Conservation (phyloP, 2,329 filamentous ascomycete genomes). For the Dothideomycetidae sp. region DNA sequence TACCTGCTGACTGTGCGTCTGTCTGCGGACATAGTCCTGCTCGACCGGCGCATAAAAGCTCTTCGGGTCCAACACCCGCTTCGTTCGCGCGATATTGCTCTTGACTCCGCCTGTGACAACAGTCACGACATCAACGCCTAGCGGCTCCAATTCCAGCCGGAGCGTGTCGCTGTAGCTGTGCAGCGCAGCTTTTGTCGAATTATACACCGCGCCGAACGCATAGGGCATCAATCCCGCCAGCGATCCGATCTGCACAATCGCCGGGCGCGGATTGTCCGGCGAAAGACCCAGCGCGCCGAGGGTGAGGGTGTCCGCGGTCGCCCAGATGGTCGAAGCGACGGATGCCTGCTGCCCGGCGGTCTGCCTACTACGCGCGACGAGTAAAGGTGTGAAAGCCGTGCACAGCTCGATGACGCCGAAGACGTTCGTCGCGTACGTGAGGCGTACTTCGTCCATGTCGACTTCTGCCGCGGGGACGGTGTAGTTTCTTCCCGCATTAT, state of each 20-base stretch:
- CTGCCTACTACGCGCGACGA: conserved; percentile 26
- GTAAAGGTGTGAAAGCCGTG: conserved; percentile 40
- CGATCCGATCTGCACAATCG: conserved; percentile 25
- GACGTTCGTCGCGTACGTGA: conserved; percentile 40
- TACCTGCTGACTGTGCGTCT: conserved; percentile 39
- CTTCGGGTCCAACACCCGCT: conserved; percentile 32
- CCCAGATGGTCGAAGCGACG: conserved; percentile 4
- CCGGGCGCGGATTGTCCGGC: conserved; percentile 17
- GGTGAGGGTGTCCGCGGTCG: conserved; percentile 5
- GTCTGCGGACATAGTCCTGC: conserved; percentile 36
- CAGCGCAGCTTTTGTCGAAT: conserved; percentile 45
- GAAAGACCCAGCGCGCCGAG: conserved; percentile 2
- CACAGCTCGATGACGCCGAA: conserved; percentile 45
- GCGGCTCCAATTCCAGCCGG: conserved; percentile 41
- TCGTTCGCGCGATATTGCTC: conserved; percentile 41
- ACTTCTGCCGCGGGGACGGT: conserved; percentile 44
- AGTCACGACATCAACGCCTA: conserved; percentile 33
- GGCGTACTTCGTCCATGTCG: conserved; percentile 32
- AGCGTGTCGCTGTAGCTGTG: conserved; percentile 45
- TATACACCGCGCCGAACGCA: conserved; percentile 35
- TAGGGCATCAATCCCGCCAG: conserved; percentile 32
- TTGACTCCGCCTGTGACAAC: conserved; percentile 46
- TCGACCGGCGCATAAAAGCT: conserved; percentile 40
- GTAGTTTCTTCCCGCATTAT: conserved; percentile 44
- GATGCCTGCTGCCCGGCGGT: not conserved